Evolutionary conservation across 257 asterid genomes (phyloP).

Genomic region (Forsythia suspensa): DNA sequence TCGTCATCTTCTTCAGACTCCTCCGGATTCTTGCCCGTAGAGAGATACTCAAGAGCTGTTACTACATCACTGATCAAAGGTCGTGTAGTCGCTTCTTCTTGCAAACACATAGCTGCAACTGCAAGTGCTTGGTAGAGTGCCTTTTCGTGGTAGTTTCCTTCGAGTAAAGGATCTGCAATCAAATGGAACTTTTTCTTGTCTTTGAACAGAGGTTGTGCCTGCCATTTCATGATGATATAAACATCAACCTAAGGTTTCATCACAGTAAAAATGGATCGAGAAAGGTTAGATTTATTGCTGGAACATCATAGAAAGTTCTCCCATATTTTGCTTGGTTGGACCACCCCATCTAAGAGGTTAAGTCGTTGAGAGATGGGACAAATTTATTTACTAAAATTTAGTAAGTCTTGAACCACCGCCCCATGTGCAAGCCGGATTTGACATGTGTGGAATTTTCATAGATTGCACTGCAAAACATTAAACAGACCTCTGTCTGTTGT

Average conservation of each 20-base stretch:
- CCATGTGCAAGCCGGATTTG: too few species aligned
- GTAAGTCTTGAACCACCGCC: too few species aligned
- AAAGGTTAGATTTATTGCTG: too few species aligned
- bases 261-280: too few species aligned
- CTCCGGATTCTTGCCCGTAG: neutral
- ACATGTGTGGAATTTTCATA: too few species aligned
- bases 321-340: neutral
- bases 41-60: constrained; percentile 40
- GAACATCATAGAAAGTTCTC: neutral
- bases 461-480: too few species aligned
- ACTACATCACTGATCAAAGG: constrained; percentile 60
- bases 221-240: constrained; percentile 1
- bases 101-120: constrained; percentile 68
- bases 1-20: constrained; percentile 4
- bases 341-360: neutral
- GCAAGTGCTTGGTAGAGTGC: constrained; percentile 62
- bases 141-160: constrained; percentile 48
- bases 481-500: too few species aligned
- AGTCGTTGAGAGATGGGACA: too few species aligned
- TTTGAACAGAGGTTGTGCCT: constrained; percentile 62
- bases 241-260: neutral
- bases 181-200: constrained; percentile 52
- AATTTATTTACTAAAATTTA: too few species aligned
- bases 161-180: constrained; percentile 52
- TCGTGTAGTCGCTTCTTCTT: constrained; percentile 55